Conservation (phyloP, 2,329 filamentous ascomycete species). For the Colletotrichum liaoningense region DNA sequence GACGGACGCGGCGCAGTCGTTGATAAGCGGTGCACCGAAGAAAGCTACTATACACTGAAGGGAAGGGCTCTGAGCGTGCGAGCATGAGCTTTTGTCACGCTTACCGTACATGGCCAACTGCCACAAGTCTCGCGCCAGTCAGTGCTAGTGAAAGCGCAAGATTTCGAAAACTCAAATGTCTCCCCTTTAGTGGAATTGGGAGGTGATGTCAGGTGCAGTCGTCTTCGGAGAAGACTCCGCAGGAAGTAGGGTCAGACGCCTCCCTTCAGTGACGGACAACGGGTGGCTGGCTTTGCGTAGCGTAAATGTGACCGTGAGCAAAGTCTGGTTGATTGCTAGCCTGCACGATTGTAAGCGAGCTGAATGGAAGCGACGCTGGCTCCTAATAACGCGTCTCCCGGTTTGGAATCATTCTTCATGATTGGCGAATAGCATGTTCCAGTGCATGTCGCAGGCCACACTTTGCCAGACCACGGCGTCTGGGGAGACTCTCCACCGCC, state of each 20-base stretch:
- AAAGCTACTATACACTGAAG: not conserved
- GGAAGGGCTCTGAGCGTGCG: not conserved
- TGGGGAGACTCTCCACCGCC: not conserved
- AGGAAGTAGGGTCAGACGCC: not conserved
- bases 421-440: not conserved
- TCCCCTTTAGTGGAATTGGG: not conserved
- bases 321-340: not conserved
- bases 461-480: not conserved
- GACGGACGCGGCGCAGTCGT: not conserved
- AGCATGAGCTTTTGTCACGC: slow-evolving; percentile 19
- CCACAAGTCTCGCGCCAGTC: not conserved
- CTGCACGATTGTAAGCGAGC: not conserved
- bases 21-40: not conserved
- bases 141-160: not conserved
- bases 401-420: not conserved
- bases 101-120: not conserved
- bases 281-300: slow-evolving; percentile 1
- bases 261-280: not conserved
- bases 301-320: not conserved
- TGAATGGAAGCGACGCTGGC: not conserved
- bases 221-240: slow-evolving; percentile 7
- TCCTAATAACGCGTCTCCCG: not conserved
- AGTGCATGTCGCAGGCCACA: not conserved
- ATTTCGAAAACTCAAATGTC: slow-evolving; percentile 6
- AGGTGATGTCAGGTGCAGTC: not conserved